Evolutionary conservation across 2,329 filamentous ascomycete species (phyloP).

Genomic region (Pezizomycotina sp.): DNA sequence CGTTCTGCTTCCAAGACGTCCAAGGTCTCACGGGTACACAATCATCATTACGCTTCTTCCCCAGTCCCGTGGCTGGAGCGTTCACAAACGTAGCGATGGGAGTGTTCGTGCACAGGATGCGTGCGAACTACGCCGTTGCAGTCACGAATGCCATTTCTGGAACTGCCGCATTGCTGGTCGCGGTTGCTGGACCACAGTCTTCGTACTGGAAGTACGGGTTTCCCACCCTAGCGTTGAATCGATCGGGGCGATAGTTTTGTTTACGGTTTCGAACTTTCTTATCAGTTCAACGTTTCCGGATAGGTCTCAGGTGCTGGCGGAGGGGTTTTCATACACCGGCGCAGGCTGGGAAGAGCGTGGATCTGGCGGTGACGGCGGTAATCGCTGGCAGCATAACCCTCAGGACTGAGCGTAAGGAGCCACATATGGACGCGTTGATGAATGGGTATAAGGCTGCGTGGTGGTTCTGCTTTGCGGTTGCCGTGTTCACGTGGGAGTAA

Average conservation of each 20-base stretch:
- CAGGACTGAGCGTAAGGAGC: background rate
- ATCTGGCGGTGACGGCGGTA: background rate
- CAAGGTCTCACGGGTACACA: background rate
- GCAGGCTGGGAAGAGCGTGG: background rate
- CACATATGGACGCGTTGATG: background rate
- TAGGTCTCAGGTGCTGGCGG: background rate
- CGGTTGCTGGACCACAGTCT: background rate
- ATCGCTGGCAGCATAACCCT: background rate
- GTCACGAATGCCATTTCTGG: background rate
- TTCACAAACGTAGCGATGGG: background rate
- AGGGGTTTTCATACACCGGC: background rate
- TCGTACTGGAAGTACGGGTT: conserved; percentile 1
- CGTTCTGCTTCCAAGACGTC: conserved; percentile 1
- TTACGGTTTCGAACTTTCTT: background rate
- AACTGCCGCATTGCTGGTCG: background rate
- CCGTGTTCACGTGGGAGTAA: no score
- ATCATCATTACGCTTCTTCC: background rate
- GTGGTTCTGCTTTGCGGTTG: no score
- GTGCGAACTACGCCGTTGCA: background rate
- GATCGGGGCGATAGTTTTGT: background rate
- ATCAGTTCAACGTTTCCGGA: background rate
- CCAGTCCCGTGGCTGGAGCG: background rate
- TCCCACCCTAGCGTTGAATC: background rate
- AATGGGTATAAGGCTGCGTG: background rate
- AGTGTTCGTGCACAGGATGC: background rate